A percentile compares a stretch with the other conserved stretches of the same genome.
Evolutionary conservation across 768 basidiomycete species (phyloP).

Genomic region (Suillus subluteus): DNA sequence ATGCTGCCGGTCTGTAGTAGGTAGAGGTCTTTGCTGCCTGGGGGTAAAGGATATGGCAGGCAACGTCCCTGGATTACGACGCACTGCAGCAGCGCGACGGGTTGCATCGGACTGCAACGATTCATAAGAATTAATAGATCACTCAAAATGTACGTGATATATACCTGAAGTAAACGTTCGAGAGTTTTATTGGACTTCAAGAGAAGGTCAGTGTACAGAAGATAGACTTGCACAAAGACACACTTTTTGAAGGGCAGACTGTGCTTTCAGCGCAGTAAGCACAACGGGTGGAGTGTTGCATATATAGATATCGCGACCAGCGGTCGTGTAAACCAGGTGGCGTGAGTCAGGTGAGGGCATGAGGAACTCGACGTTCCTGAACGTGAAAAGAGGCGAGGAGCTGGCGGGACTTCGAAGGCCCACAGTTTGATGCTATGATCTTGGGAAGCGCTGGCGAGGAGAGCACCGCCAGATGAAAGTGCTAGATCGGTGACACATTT

Average conservation of each 20-base stretch:
- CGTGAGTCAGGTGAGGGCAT: neutral
- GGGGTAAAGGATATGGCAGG: neutral
- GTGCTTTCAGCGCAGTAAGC: neutral
- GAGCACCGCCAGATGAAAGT: neutral
- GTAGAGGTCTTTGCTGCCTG: neutral
- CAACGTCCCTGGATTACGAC: neutral
- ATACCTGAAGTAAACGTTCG: neutral
- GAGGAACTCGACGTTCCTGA: neutral
- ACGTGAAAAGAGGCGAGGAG: neutral
- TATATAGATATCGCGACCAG: neutral
- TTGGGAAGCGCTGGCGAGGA: neutral
- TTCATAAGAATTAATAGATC: neutral
- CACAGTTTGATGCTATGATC: neutral
- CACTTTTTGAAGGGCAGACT: neutral
- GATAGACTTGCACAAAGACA: neutral
- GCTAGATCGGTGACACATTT: neutral
- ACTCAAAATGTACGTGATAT: neutral
- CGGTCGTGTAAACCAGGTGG: neutral
- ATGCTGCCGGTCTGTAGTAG: neutral
- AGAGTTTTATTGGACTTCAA: neutral
- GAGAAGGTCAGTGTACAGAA: neutral
- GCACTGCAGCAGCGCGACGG: neutral
- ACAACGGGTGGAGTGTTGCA: neutral
- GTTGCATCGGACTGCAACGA: neutral
- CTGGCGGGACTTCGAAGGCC: conserved; percentile 1